Conservation (phyloP, 2,329 filamentous ascomycete species). For the Ascochyta koolunga region DNA sequence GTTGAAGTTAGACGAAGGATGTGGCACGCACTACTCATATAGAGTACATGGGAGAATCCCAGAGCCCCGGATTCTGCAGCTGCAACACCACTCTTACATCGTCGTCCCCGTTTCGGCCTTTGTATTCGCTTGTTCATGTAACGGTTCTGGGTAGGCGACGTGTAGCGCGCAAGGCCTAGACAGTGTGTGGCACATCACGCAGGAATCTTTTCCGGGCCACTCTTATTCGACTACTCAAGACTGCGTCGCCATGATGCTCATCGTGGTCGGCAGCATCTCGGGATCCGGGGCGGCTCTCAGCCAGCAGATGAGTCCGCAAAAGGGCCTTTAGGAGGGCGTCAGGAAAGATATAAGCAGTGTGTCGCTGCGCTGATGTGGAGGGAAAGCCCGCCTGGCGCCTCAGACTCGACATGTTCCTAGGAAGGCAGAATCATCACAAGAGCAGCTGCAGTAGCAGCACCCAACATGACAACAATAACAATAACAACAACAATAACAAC, state of each 20-base stretch:
- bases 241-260: conserved; percentile 19
- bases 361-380: conserved; percentile 19
- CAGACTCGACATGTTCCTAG: not conserved
- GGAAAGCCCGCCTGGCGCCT: not conserved
- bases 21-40: conserved; percentile 16
- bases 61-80: conserved; percentile 7
- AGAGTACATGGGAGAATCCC: conserved; percentile 1
- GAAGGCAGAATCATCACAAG: not conserved
- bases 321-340: conserved; percentile 38
- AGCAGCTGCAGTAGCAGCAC: not conserved
- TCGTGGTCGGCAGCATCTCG: conserved; percentile 36
- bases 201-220: conserved; percentile 21
- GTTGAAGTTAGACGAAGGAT: conserved; percentile 20
- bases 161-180: conserved; percentile 23
- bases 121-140: not conserved
- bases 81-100: conserved; percentile 17
- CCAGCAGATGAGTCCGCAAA: conserved; percentile 36
- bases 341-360: conserved; percentile 35
- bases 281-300: conserved; percentile 22
- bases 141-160: conserved; percentile 8
- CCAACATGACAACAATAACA: not conserved
- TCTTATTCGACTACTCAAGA: conserved; percentile 30
- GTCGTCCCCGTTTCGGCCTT: not conserved
- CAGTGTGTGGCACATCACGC: conserved; percentile 9
- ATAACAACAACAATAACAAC: not conserved